Evolutionary conservation across 2,329 filamentous ascomycete species (phyloP).

Genomic region (Rachicladosporium sp.): DNA sequence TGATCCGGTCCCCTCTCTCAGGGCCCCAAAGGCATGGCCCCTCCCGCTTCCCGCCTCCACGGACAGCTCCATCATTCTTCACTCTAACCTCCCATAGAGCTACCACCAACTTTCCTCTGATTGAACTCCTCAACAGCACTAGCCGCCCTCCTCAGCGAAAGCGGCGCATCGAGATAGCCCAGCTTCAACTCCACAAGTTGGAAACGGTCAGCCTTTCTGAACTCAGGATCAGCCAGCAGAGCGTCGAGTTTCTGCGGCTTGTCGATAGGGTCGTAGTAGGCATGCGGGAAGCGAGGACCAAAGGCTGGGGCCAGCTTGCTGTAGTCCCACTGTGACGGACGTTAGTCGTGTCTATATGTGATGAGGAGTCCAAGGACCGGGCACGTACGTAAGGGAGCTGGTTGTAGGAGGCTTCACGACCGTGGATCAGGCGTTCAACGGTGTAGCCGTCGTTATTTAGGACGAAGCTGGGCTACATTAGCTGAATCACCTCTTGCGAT

Average conservation of each 20-base stretch:
- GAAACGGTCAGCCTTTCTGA: slow-evolving; percentile 3
- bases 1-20: no score
- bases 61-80: no score
- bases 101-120: slow-evolving; percentile 1
- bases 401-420: no score
- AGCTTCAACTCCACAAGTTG: slow-evolving; percentile 14
- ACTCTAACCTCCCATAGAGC: no score
- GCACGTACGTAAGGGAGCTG: background rate
- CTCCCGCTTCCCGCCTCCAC: no score
- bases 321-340: slow-evolving; percentile 6
- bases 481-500: no score
- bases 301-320: slow-evolving; percentile 5
- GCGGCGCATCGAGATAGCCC: slow-evolving; percentile 11
- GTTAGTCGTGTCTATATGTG: no score
- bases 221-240: slow-evolving; percentile 5
- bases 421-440: slow-evolving; percentile 47
- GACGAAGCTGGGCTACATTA: slow-evolving; percentile 24
- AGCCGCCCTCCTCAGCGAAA: slow-evolving; percentile 7
- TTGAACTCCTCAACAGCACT: slow-evolving; percentile 14
- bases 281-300: slow-evolving; percentile 3
- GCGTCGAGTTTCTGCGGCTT: slow-evolving; percentile 7
- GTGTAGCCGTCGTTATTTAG: slow-evolving; percentile 51
- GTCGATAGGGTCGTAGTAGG: slow-evolving; percentile 10
- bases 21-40: no score
- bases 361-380: no score